Evolutionary conservation across 2,329 filamentous ascomycete species (phyloP).

Genomic region (Paraconiothyrium sp.): DNA sequence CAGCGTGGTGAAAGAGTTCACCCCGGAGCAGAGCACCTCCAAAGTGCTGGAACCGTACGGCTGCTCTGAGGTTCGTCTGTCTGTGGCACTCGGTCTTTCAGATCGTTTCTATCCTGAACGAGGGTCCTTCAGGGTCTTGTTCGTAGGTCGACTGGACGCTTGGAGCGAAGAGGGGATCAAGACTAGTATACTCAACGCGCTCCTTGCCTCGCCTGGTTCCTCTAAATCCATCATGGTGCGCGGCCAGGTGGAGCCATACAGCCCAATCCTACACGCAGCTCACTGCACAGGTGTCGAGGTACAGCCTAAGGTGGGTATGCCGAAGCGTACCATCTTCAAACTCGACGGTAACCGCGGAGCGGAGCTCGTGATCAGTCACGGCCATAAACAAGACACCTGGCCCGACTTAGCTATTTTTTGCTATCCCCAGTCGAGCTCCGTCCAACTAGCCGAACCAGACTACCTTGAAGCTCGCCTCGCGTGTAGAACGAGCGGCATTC

Average conservation of each 20-base stretch:
- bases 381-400: slow-evolving; percentile 16
- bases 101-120: slow-evolving; percentile 34
- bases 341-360: slow-evolving; percentile 34
- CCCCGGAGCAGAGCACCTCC: slow-evolving; percentile 12
- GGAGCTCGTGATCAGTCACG: slow-evolving; percentile 31
- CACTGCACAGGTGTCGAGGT: slow-evolving; percentile 35
- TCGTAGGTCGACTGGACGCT: slow-evolving; percentile 39
- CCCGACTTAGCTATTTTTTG: slow-evolving; percentile 48
- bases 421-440: slow-evolving; percentile 28
- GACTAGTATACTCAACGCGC: slow-evolving; percentile 41
- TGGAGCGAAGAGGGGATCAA: slow-evolving; percentile 45
- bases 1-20: slow-evolving; percentile 35
- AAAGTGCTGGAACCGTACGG: slow-evolving; percentile 38
- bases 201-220: slow-evolving; percentile 40
- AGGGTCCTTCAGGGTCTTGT: slow-evolving; percentile 45
- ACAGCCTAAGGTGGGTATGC: slow-evolving; percentile 18
- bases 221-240: slow-evolving; percentile 48
- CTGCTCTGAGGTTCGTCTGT: slow-evolving; percentile 38
- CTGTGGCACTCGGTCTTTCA: slow-evolving; percentile 41
- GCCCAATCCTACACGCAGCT: slow-evolving; percentile 40
- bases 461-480: slow-evolving; percentile 35
- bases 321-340: slow-evolving; percentile 24
- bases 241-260: slow-evolving; percentile 44
- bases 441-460: slow-evolving; percentile 7
- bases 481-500: slow-evolving; percentile 35